Conservation (phyloP, 306 rosid genomes). For the Cicer judaicum region DNA sequence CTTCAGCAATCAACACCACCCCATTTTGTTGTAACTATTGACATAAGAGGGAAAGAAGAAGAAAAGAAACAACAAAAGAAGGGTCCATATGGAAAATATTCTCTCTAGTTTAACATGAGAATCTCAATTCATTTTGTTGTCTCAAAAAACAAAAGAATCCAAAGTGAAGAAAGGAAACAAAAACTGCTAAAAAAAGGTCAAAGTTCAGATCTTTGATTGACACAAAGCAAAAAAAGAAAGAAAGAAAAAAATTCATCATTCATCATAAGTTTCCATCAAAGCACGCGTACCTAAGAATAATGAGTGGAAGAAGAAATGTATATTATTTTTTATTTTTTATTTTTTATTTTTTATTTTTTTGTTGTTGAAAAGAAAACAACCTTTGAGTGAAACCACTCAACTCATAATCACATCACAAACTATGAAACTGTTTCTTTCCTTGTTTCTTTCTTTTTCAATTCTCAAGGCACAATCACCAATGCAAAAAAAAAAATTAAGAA, state of each 20-base stretch:
- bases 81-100: slow-evolving; percentile 23
- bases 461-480: slow-evolving; percentile 46
- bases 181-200: slow-evolving; percentile 68
- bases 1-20: neutral
- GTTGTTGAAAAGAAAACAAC: slow-evolving; percentile 69
- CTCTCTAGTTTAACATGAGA: slow-evolving; percentile 8
- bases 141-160: slow-evolving; percentile 47
- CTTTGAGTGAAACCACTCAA: slow-evolving; percentile 74
- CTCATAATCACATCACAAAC: slow-evolving; percentile 36
- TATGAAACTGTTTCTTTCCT: slow-evolving; percentile 33
- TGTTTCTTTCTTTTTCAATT: slow-evolving; percentile 19
- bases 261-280: slow-evolving; percentile 63
- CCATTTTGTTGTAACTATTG: slow-evolving; percentile 19
- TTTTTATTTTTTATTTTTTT: neutral
- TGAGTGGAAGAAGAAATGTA: neutral
- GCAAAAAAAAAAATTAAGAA: slow-evolving; percentile 31
- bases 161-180: slow-evolving; percentile 51
- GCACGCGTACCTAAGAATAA: slow-evolving; percentile 86
- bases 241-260: slow-evolving; percentile 15
- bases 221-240: slow-evolving; percentile 32
- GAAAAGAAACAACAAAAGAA: neutral
- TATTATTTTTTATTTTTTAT: slow-evolving; percentile 43
- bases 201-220: slow-evolving; percentile 43
- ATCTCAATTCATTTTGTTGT: slow-evolving; percentile 49
- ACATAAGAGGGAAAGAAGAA: slow-evolving; percentile 4